Conservation (phyloP, 495 filamentous ascomycete genomes). For the Neurospora tetrasperma region DNA sequence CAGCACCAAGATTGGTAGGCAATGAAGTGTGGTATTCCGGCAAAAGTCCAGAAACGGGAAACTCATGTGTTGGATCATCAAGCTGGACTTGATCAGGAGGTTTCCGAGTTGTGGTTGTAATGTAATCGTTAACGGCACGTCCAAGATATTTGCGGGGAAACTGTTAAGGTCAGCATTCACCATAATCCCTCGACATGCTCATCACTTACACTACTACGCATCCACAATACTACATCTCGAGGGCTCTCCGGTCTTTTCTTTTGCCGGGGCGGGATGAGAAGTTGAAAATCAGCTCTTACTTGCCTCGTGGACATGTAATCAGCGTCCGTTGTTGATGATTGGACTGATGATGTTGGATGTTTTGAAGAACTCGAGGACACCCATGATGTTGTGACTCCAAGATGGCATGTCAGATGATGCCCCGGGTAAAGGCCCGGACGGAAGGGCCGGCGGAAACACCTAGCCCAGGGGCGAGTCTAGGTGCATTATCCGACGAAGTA, state of each 20-base stretch:
- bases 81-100: neutral
- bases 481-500: conserved; percentile 21
- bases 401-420: neutral
- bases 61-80: neutral
- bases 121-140: neutral
- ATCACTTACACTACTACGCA: neutral
- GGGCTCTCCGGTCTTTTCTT: neutral
- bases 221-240: neutral
- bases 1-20: neutral
- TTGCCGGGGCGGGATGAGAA: neutral
- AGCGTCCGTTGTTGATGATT: neutral
- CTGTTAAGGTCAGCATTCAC: neutral
- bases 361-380: neutral
- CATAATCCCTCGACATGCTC: neutral
- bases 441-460: neutral
- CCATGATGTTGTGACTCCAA: neutral
- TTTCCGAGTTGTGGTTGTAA: neutral
- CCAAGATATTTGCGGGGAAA: neutral
- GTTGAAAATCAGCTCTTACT: neutral
- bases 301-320: neutral
- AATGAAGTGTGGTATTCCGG: neutral
- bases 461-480: conserved; percentile 1
- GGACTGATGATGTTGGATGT: neutral
- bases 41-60: neutral
- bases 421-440: neutral